Evolutionary conservation across 768 basidiomycete species (phyloP), one percentile per base, ranked within the genome.

Genomic region (Strobilomyces dryophilus): DNA sequence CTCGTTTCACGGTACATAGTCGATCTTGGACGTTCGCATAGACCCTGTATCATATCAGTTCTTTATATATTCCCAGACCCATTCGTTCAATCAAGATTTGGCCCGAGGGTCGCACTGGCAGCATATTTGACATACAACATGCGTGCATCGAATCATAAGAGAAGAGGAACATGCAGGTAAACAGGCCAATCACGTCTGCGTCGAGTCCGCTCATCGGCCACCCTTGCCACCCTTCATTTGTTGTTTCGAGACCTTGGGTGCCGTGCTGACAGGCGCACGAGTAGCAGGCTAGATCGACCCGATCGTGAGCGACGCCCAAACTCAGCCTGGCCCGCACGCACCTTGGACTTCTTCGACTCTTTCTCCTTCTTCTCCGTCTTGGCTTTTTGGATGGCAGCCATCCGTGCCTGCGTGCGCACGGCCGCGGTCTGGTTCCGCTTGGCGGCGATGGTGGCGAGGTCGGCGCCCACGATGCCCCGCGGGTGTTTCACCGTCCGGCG

Each of bases 281-380:
- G 61, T 37, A 4, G 79, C 69, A 59, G 85, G 79, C 87, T 87
- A 60, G 26, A 7, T 29, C 11, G 39, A 47, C 10, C 36, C 45
- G 45, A 32, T n/a, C 36, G 49, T 61, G 11, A 58, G 47, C 47
- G 43, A 52, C 29, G 3, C 36, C 46, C 44, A 35, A 40, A 7
- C n/a, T 18, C 31, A 41, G 51, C 2, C 46, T 9, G 8, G 17
- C 32, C 17, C 15, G 24, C 1, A 17, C 55, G 5, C 20, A 89
- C 87, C 83, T 89, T 90, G 53, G 79, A 74, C 80, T 92, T 97
- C 83, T 91, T 92, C 49, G 77, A 75, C 80, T 95, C 92, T 81
- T 93, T 95, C 52, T 86, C 92, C 81, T 93, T 92, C 87, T 95
- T 98, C 79, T 93, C 93, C 24, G 84, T 80, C 83, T 98, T 98